Evolutionary conservation across 768 basidiomycete genomes (phyloP).

Genomic region (Tricholoma terreum): DNA sequence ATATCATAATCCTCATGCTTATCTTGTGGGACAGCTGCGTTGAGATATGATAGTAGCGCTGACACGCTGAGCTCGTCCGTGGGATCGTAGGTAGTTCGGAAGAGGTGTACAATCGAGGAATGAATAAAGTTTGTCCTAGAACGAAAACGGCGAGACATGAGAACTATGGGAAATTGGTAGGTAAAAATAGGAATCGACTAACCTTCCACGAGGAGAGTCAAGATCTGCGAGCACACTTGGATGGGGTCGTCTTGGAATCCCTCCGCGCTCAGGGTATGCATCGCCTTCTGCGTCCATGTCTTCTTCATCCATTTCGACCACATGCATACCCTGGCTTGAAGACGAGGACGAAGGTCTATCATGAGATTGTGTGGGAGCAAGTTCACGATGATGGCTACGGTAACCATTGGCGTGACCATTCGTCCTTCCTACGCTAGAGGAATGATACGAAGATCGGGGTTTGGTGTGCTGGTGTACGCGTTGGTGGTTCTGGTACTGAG

Average conservation of each 20-base stretch:
- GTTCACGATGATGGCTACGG: constrained; percentile 2
- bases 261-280: constrained; percentile 18
- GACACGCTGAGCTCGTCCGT: constrained; percentile 71
- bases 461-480: not conserved
- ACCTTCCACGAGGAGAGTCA: constrained; percentile 60
- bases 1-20: constrained; percentile 85
- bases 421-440: not conserved
- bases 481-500: not conserved
- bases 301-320: not conserved
- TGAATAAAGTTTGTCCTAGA: constrained; percentile 57
- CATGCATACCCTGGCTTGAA: constrained; percentile 5
- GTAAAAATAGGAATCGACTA: constrained; percentile 22
- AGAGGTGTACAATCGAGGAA: constrained; percentile 60
- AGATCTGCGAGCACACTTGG: constrained; percentile 54
- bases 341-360: not conserved
- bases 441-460: not conserved
- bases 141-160: constrained; percentile 11
- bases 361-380: not conserved
- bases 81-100: constrained; percentile 62
- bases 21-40: constrained; percentile 71
- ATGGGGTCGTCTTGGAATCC: constrained; percentile 22
- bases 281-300: constrained; percentile 20
- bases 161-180: not conserved
- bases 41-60: constrained; percentile 65
- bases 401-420: not conserved